A percentile compares a stretch with the other conserved stretches of the same genome.
Conservation (phyloP, 1,284 basidiomycete genomes). For the Fomitiporia mediterranea region DNA sequence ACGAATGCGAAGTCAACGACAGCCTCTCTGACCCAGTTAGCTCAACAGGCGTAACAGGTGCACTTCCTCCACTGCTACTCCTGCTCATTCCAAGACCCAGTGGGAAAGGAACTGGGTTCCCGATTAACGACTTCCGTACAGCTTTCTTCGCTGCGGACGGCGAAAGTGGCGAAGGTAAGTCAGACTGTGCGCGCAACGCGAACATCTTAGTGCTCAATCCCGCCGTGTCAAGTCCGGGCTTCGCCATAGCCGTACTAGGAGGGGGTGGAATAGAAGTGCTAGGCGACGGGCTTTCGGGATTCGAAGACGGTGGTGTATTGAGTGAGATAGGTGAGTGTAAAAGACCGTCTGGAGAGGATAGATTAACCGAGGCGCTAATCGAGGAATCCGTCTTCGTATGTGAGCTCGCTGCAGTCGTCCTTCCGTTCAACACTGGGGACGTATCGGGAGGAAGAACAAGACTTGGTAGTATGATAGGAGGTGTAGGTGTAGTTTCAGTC, state of each 20-base stretch:
- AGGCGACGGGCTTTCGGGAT: not conserved
- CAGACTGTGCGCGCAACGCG: slow-evolving; percentile 10
- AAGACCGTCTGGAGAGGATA: slow-evolving; percentile 3
- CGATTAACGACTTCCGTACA: slow-evolving; percentile 14
- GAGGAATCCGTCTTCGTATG: slow-evolving; percentile 10
- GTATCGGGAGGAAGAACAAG: not conserved
- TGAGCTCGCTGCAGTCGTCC: not conserved
- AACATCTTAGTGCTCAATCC: not conserved
- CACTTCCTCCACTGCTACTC: slow-evolving; percentile 4
- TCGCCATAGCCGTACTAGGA: not conserved
- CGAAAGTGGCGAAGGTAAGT: slow-evolving; percentile 11
- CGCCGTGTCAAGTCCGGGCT: not conserved
- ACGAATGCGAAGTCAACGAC: slow-evolving; percentile 11
- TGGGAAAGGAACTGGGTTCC: slow-evolving; percentile 15
- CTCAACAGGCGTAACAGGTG: slow-evolving; percentile 16
- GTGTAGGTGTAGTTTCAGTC: not conserved
- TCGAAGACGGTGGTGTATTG: slow-evolving; percentile 13
- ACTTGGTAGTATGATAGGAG: not conserved
- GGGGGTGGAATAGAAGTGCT: not conserved
- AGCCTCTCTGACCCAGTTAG: not conserved
- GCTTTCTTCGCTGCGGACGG: not conserved
- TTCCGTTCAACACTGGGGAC: not conserved
- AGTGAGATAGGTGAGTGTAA: slow-evolving; percentile 6
- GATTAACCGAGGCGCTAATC: not conserved
- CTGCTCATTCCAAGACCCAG: not conserved